Evolutionary conservation across 2,329 filamentous ascomycete species (phyloP).

Genomic region (Talaromyces sp.): DNA sequence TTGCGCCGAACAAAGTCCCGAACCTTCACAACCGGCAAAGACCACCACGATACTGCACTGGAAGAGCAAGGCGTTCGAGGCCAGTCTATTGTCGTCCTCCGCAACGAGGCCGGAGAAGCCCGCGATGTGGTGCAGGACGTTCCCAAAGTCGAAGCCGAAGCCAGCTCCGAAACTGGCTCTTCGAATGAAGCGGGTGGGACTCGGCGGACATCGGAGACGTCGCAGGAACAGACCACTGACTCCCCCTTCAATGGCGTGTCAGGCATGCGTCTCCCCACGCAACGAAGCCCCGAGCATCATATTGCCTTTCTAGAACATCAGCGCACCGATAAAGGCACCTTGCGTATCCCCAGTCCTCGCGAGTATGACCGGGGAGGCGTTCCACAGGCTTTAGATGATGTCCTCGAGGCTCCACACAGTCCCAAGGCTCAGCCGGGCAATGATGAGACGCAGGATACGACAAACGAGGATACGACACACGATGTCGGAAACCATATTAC

Average conservation of each 20-base stretch:
- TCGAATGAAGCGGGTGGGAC: conserved; percentile 17
- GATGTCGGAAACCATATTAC: conserved; percentile 39
- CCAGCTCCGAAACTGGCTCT: conserved; percentile 21
- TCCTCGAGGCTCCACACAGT: conserved; percentile 22
- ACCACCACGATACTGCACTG: conserved; percentile 28
- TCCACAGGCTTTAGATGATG: conserved; percentile 55
- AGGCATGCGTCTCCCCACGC: conserved; percentile 49
- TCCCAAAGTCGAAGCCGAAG: conserved; percentile 20
- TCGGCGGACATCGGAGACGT: conserved; percentile 12
- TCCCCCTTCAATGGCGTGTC: conserved; percentile 50
- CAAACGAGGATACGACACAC: conserved; percentile 18
- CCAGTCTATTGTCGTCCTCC: conserved; percentile 34
- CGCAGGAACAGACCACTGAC: conserved; percentile 4
- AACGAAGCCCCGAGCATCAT: conserved; percentile 65
- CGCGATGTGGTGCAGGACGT: conserved; percentile 15
- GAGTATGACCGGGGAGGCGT: conserved; percentile 80
- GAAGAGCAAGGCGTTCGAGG: conserved; percentile 36
- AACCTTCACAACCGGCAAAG: conserved; percentile 43
- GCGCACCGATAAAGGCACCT: conserved; percentile 65
- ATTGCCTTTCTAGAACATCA: conserved; percentile 86
- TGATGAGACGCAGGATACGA: conserved; percentile 10
- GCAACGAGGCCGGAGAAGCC: conserved; percentile 27
- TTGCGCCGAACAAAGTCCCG: conserved; percentile 60
- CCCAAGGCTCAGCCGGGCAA: conserved; percentile 21
- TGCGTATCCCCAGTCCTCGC: conserved; percentile 86